Evolutionary conservation across 495 filamentous ascomycete species (phyloP).

Genomic region (Daldinia caldariorum): DNA sequence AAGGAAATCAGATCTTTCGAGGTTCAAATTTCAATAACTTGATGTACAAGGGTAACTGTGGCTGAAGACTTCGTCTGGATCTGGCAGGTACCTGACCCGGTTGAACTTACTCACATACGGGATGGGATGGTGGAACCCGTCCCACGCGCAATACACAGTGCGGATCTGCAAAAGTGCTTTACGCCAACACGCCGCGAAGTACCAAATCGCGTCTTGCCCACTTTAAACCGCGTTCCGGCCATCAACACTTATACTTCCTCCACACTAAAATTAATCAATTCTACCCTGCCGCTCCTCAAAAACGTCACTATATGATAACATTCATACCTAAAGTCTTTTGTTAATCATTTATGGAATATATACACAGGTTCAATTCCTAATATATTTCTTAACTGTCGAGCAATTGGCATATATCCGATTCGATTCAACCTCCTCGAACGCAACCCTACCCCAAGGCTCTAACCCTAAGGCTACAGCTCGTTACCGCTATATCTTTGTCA

Average conservation of each 20-base stretch:
- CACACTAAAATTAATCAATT: conserved; percentile 22
- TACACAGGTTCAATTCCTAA: conserved; percentile 9
- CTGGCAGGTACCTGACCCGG: not conserved
- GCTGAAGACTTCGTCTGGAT: too few relatives aligned
- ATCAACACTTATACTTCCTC: conserved; percentile 37
- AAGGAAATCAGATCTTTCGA: not conserved
- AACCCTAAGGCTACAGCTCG: not conserved
- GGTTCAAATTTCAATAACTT: too few relatives aligned
- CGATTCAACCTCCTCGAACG: conserved; percentile 2
- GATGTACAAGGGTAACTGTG: not conserved
- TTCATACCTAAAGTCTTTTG: conserved; percentile 25
- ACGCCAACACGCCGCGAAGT: conserved; percentile 23
- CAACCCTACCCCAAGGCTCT: not conserved
- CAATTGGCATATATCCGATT: conserved; percentile 4
- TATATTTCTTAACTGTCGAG: conserved; percentile 10
- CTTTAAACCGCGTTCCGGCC: conserved; percentile 28
- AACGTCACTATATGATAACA: conserved; percentile 24
- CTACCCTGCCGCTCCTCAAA: conserved; percentile 13
- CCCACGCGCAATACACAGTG: conserved; percentile 6
- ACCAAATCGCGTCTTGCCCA: conserved; percentile 36
- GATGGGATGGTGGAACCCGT: not conserved
- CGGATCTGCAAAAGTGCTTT: conserved; percentile 14
- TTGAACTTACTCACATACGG: conserved; percentile 2
- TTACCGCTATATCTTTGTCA: conserved; percentile 23
- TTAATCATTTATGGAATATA: conserved; percentile 31